Conservation (phyloP, 2,329 filamentous ascomycete genomes). For the Amesomyces nigricolor region DNA sequence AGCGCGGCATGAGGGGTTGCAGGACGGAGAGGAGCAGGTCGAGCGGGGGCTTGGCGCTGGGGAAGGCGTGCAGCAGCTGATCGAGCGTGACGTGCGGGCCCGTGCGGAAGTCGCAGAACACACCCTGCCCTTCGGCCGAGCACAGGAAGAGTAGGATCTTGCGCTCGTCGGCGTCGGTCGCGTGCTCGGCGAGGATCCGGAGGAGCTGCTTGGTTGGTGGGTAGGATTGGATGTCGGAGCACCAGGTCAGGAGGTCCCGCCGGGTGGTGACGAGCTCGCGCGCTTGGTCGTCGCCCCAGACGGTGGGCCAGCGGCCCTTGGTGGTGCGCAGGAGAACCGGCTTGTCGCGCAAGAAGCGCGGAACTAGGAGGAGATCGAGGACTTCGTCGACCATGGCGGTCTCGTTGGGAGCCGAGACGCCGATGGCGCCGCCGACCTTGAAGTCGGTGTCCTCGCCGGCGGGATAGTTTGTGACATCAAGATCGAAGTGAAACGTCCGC, state of each 20-base stretch:
- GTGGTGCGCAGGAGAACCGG: conserved; percentile 72
- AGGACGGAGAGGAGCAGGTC: conserved; percentile 74
- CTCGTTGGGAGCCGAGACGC: conserved; percentile 84
- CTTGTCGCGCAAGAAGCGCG: conserved; percentile 77
- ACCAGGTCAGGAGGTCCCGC: conserved; percentile 91
- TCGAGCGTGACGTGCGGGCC: conserved; percentile 78
- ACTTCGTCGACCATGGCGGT: conserved; percentile 71
- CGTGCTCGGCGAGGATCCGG: conserved; percentile 79
- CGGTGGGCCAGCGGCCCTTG: conserved; percentile 87
- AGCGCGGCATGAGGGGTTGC: conserved; percentile 89
- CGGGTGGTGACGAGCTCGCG: conserved; percentile 85
- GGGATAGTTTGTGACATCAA: conserved; percentile 91
- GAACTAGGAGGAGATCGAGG: conserved; percentile 74
- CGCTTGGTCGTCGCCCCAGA: conserved; percentile 88
- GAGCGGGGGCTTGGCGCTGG: conserved; percentile 81
- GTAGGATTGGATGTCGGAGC: conserved; percentile 86
- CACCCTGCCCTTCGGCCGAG: conserved; percentile 82
- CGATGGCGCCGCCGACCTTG: conserved; percentile 93
- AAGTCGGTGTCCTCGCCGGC: conserved; percentile 81
- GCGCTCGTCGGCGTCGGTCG: conserved; percentile 73
- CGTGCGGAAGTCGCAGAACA: conserved; percentile 91
- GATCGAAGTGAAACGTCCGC: conserved; percentile 93
- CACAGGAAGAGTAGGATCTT: conserved; percentile 83
- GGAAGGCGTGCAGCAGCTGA: conserved; percentile 87
- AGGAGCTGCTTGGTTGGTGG: conserved; percentile 84